phyloP scores from a whole-genome alignment of 176 grass and related monocot species.

The Oryza punctata region DNA sequence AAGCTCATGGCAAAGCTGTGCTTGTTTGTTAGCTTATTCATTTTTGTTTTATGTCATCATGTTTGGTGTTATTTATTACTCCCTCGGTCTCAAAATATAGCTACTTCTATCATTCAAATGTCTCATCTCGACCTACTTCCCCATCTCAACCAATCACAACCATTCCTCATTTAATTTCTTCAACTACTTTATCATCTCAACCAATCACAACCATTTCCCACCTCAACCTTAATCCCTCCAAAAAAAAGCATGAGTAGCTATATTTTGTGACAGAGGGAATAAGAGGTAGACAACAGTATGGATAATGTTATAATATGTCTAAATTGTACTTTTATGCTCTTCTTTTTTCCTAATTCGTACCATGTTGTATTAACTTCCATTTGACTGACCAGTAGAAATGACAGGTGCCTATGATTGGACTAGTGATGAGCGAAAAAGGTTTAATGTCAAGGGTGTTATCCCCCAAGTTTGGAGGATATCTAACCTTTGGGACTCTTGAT shows the following conservation, averaged over 20 bases:
- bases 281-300: neutral
- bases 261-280: too few relatives aligned
- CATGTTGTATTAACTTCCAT: conserved; percentile 25
- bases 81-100: too few relatives aligned
- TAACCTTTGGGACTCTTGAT: conserved; percentile 84
- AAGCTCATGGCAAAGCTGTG: neutral
- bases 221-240: too few relatives aligned
- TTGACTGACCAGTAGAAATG: conserved; percentile 59
- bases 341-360: conserved; percentile 5
- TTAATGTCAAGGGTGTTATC: conserved; percentile 80
- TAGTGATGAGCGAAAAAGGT: conserved; percentile 92
- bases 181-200: too few relatives aligned
- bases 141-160: too few relatives aligned
- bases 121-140: too few relatives aligned
- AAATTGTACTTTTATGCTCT: conserved; percentile 26
- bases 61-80: neutral
- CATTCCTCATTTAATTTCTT: too few relatives aligned
- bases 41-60: conserved; percentile 18
- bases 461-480: conserved; percentile 84
- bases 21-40: conserved; percentile 25
- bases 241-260: too few relatives aligned
- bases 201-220: too few relatives aligned
- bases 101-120: too few relatives aligned
- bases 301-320: conserved; percentile 6
- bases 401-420: conserved; percentile 92